Percentiles rank a stretch among this genome's conserved stretches.
Conservation (phyloP, 2,329 filamentous ascomycete genomes). For the Fusarium buharicum region DNA sequence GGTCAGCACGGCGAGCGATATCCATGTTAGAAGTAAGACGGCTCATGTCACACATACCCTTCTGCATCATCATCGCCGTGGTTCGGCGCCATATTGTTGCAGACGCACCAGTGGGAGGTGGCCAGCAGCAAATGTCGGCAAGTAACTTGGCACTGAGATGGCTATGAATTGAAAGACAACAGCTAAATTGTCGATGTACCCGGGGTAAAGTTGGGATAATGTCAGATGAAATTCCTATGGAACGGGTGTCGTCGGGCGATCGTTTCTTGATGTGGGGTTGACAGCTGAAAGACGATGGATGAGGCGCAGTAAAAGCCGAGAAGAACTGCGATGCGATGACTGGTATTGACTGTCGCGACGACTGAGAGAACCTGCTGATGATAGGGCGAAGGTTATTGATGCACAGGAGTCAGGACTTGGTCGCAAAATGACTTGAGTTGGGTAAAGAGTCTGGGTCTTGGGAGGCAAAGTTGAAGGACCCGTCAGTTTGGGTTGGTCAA, state of each 20-base stretch:
- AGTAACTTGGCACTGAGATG: neutral
- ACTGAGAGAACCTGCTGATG: neutral
- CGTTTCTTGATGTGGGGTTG: constrained; percentile 29
- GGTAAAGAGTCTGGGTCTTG: constrained; percentile 5
- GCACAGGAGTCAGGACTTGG: neutral
- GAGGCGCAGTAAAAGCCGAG: constrained; percentile 26
- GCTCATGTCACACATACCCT: constrained; percentile 43
- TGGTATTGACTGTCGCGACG: neutral
- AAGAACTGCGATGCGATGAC: constrained; percentile 10
- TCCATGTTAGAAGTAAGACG: neutral
- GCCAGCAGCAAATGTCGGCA: neutral
- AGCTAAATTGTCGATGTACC: constrained; percentile 6
- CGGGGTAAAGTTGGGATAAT: constrained; percentile 15
- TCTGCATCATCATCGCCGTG: constrained; percentile 44
- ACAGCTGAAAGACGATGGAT: constrained; percentile 25
- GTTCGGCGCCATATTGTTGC: constrained; percentile 38
- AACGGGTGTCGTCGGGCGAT: constrained; percentile 33
- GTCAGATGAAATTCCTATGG: constrained; percentile 22
- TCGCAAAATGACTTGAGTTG: neutral
- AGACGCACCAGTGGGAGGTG: constrained; percentile 10
- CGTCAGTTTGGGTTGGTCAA: constrained; percentile 5
- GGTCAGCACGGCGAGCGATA: constrained; percentile 27
- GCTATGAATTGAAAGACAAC: neutral
- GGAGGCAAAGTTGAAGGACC: constrained; percentile 32
- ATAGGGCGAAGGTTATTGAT: neutral